These are phyloP conservation scores for Ricinus communis DNA, from an alignment of 345 rosid genomes.

Conservation along the genomic window DNA sequence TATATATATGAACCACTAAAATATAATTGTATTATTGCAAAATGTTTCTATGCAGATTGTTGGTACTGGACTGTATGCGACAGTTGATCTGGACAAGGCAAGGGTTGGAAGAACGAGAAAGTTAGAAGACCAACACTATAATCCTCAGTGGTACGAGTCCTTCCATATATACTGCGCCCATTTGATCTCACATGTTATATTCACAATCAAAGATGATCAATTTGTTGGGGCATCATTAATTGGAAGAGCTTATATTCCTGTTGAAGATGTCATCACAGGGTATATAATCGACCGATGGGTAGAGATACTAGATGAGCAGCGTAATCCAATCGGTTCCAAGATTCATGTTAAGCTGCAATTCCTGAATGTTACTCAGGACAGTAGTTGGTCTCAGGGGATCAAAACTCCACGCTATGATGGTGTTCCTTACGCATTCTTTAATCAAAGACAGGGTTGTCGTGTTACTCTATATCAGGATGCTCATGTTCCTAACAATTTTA, in stretches of 20 bases:
- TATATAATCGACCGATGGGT: slow-evolving; percentile 37
- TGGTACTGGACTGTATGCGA: slow-evolving; percentile 55
- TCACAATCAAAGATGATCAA: slow-evolving; percentile 60
- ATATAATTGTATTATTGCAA: not conserved
- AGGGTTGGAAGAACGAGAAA: slow-evolving; percentile 65
- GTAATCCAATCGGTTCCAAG: slow-evolving; percentile 38
- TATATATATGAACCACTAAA: not conserved
- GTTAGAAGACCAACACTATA: slow-evolving; percentile 29
- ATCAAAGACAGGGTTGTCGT: slow-evolving; percentile 56
- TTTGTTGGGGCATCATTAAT: slow-evolving; percentile 55
- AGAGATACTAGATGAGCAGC: slow-evolving; percentile 40
- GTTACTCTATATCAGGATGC: slow-evolving; percentile 88
- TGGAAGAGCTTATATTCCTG: slow-evolving; percentile 75
- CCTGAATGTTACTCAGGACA: slow-evolving; percentile 26
- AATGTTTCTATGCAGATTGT: slow-evolving; percentile 25
- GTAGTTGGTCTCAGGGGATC: slow-evolving; percentile 67
- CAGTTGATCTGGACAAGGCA: slow-evolving; percentile 70
- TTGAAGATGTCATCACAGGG: slow-evolving; percentile 44
- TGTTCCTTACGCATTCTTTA: slow-evolving; percentile 55
- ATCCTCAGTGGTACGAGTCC: slow-evolving; percentile 51
- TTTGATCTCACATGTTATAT: slow-evolving; percentile 44
- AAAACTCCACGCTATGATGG: slow-evolving; percentile 33
- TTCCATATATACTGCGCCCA: slow-evolving; percentile 73
- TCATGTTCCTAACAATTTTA: slow-evolving; percentile 43
- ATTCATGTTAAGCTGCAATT: slow-evolving; percentile 54